Evolutionary conservation across 169 alveolate genomes (phyloP).

Genomic region (Plasmodium fragile): DNA sequence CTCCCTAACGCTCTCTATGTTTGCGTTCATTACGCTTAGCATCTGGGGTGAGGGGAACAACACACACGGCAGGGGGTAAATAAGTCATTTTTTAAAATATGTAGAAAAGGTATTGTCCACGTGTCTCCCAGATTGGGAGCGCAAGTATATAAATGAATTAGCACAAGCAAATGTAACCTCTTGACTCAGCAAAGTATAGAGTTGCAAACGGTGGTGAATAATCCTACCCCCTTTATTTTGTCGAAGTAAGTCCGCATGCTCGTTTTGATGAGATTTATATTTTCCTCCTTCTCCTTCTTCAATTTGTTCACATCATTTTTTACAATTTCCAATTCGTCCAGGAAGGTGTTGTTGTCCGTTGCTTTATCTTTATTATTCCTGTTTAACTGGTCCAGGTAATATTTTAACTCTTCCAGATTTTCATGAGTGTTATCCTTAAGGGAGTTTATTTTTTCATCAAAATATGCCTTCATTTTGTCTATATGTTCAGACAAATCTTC

Average conservation of each 20-base stretch:
- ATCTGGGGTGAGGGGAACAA: slow-evolving; percentile 9
- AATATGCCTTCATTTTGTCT: slow-evolving; percentile 60
- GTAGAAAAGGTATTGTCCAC: not conserved
- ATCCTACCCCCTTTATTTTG: slow-evolving; percentile 43
- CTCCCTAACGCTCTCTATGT: slow-evolving; percentile 41
- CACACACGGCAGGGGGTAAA: not conserved
- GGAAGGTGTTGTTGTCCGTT: slow-evolving; percentile 26
- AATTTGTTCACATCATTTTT: slow-evolving; percentile 31
- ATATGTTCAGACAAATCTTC: slow-evolving; percentile 54
- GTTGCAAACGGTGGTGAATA: not conserved
- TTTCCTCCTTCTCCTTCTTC: slow-evolving; percentile 70
- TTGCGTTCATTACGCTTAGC: slow-evolving; percentile 47
- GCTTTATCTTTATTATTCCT: slow-evolving; percentile 38
- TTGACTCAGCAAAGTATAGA: not conserved
- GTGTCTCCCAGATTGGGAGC: not conserved
- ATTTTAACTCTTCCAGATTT: slow-evolving; percentile 67
- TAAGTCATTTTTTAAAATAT: not conserved
- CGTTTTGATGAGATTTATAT: slow-evolving; percentile 41
- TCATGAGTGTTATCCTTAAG: slow-evolving; percentile 73
- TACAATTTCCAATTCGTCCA: slow-evolving; percentile 28
- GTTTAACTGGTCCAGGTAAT: slow-evolving; percentile 66
- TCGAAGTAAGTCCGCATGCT: slow-evolving; percentile 58
- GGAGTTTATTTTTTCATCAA: slow-evolving; percentile 72
- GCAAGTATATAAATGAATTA: not conserved
- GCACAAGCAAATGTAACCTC: not conserved